Evolutionary conservation across 2,329 filamentous ascomycete species (phyloP).

Genomic region (Macrophomina phaseolina): DNA sequence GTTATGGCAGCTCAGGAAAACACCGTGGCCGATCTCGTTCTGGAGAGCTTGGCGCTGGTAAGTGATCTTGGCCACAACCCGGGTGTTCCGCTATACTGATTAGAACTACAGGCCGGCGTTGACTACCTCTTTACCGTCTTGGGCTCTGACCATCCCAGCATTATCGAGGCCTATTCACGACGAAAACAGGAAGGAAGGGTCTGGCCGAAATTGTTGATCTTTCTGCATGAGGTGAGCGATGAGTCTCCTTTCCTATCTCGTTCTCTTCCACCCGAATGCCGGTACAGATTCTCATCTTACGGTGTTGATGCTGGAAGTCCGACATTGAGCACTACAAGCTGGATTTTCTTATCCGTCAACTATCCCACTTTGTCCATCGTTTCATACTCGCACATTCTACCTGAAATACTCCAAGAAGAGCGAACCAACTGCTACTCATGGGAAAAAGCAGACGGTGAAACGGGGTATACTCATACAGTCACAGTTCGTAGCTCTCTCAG

Average conservation of each 20-base stretch:
- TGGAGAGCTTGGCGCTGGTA: conserved; percentile 15
- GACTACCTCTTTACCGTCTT: conserved; percentile 25
- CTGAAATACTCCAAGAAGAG: no score
- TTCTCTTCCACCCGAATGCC: no score
- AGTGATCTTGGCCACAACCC: background rate
- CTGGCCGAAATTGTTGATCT: conserved; percentile 6
- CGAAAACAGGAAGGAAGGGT: background rate
- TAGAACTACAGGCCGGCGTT: background rate
- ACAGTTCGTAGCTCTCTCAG: conserved; percentile 33
- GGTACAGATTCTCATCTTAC: no score
- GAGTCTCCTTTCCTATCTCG: background rate
- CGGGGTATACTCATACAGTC: background rate
- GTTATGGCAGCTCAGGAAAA: background rate
- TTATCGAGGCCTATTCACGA: conserved; percentile 32
- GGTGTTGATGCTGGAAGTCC: no score
- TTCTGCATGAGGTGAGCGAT: conserved; percentile 17
- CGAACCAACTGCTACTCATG: no score
- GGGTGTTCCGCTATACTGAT: background rate
- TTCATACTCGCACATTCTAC: no score
- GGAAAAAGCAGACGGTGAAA: background rate
- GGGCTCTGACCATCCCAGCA: conserved; percentile 35
- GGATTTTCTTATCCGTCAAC: no score
- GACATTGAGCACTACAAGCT: no score
- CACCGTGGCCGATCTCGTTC: conserved; percentile 9
- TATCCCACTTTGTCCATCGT: no score